phyloP scores from a whole-genome alignment of 768 basidiomycete genomes.

The Agaricus bisporus region DNA sequence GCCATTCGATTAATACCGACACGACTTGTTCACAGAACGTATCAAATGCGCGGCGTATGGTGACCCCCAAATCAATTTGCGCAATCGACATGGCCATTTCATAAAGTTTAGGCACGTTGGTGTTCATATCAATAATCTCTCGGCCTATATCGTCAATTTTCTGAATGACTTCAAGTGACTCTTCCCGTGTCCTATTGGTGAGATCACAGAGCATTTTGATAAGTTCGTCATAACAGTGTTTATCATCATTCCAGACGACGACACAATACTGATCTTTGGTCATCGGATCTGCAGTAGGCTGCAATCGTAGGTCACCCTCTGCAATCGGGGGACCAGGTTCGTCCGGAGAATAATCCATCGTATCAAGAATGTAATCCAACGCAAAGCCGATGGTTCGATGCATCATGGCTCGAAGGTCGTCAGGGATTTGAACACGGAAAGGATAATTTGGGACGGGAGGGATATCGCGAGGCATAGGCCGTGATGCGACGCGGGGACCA shows the following conservation, averaged over 20 bases:
- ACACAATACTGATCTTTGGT: slow-evolving; percentile 76
- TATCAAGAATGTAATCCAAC: slow-evolving; percentile 79
- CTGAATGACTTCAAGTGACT: slow-evolving; percentile 50
- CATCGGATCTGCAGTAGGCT: slow-evolving; percentile 74
- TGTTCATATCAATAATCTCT: slow-evolving; percentile 75
- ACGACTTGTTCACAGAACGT: slow-evolving; percentile 85
- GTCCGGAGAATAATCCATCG: slow-evolving; percentile 76
- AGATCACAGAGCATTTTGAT: slow-evolving; percentile 63
- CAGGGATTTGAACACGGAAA: slow-evolving; percentile 47
- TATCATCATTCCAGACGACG: slow-evolving; percentile 95
- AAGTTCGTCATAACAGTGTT: slow-evolving; percentile 89
- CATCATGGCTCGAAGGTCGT: slow-evolving; percentile 71
- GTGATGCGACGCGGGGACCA: slow-evolving; percentile 7
- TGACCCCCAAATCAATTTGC: slow-evolving; percentile 89
- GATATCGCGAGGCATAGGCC: slow-evolving; percentile 40
- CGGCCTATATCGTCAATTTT: slow-evolving; percentile 76
- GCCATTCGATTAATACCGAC: slow-evolving; percentile 81
- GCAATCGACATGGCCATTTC: slow-evolving; percentile 75
- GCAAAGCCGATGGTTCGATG: slow-evolving; percentile 67
- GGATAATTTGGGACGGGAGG: slow-evolving; percentile 59
- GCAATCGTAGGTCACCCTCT: slow-evolving; percentile 65
- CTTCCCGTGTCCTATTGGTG: slow-evolving; percentile 44
- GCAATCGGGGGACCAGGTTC: slow-evolving; percentile 62
- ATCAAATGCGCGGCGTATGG: slow-evolving; percentile 80
- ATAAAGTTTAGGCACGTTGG: slow-evolving; percentile 46